Conservation (phyloP, 2,329 filamentous ascomycete species). For the Cordyceps cateniannulata region DNA sequence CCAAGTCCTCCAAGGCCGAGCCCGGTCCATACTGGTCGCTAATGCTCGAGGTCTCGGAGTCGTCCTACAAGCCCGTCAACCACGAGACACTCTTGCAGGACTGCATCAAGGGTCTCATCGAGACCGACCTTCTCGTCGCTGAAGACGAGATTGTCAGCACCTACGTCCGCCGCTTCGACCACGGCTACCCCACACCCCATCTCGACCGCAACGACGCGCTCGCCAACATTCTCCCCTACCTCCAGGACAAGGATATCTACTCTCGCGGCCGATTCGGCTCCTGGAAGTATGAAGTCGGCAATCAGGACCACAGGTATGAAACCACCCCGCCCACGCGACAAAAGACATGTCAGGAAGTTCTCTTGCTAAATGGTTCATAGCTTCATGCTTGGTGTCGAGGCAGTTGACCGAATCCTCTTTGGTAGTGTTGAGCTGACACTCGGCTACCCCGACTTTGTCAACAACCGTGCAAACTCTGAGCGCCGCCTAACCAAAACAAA, state of each 20-base stretch:
- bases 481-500: neutral
- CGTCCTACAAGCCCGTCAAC: slow-evolving; percentile 82
- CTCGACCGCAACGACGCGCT: slow-evolving; percentile 86
- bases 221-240: slow-evolving; percentile 75
- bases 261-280: slow-evolving; percentile 86
- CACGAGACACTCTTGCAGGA: slow-evolving; percentile 70
- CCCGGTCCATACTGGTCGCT: slow-evolving; percentile 93
- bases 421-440: slow-evolving; percentile 86
- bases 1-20: slow-evolving; percentile 55
- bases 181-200: slow-evolving; percentile 85
- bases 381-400: slow-evolving; percentile 93
- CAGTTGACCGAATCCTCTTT: slow-evolving; percentile 81
- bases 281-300: slow-evolving; percentile 73
- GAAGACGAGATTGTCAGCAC: slow-evolving; percentile 86
- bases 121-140: slow-evolving; percentile 85
- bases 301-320: slow-evolving; percentile 11
- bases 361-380: too few relatives aligned
- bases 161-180: slow-evolving; percentile 89
- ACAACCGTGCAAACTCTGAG: slow-evolving; percentile 56
- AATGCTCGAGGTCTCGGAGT: slow-evolving; percentile 93
- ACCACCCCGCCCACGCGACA: too few relatives aligned
- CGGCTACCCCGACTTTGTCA: slow-evolving; percentile 96
- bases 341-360: too few relatives aligned
- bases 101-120: slow-evolving; percentile 77
- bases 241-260: slow-evolving; percentile 78